Evolutionary conservation across 2,329 filamentous ascomycete species (phyloP).

Genomic region (Sarocladium oryzae): DNA sequence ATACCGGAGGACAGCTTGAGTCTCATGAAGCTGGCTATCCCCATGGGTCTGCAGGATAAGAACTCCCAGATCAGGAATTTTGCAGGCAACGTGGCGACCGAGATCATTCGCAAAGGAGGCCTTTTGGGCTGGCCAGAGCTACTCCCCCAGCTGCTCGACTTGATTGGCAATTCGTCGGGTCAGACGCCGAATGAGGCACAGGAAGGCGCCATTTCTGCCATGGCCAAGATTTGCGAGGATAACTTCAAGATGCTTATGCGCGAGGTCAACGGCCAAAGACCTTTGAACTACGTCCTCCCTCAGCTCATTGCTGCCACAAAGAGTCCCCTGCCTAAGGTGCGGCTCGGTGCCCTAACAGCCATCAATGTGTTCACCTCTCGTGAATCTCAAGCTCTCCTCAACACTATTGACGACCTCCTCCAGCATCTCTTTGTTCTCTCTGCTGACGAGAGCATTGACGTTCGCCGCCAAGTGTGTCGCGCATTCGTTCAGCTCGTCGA

Average conservation of each 20-base stretch:
- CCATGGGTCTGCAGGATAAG: slow-evolving; percentile 74
- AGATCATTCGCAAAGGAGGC: slow-evolving; percentile 77
- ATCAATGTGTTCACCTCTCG: slow-evolving; percentile 90
- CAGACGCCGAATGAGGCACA: slow-evolving; percentile 66
- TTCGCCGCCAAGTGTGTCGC: slow-evolving; percentile 87
- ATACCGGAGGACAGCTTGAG: slow-evolving; percentile 67
- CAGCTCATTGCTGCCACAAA: slow-evolving; percentile 84
- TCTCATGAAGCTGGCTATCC: slow-evolving; percentile 73
- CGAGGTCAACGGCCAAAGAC: slow-evolving; percentile 82
- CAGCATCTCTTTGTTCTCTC: slow-evolving; percentile 78
- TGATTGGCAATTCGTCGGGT: slow-evolving; percentile 68
- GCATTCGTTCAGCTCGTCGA: slow-evolving; percentile 91
- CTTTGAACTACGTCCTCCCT: slow-evolving; percentile 81
- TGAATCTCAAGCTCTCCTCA: slow-evolving; percentile 74
- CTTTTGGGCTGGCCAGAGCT: slow-evolving; percentile 88
- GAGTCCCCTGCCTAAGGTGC: slow-evolving; percentile 68
- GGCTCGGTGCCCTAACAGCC: slow-evolving; percentile 70
- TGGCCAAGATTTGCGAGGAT: slow-evolving; percentile 96
- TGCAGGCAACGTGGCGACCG: slow-evolving; percentile 89
- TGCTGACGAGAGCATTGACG: slow-evolving; percentile 69
- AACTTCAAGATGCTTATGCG: slow-evolving; percentile 80
- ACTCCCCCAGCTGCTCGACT: slow-evolving; percentile 71
- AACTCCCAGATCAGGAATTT: slow-evolving; percentile 79
- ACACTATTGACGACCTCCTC: slow-evolving; percentile 74
- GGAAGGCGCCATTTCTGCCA: slow-evolving; percentile 87